Conservation (phyloP, 495 filamentous ascomycete species). For the Hypoxylon rickii region DNA sequence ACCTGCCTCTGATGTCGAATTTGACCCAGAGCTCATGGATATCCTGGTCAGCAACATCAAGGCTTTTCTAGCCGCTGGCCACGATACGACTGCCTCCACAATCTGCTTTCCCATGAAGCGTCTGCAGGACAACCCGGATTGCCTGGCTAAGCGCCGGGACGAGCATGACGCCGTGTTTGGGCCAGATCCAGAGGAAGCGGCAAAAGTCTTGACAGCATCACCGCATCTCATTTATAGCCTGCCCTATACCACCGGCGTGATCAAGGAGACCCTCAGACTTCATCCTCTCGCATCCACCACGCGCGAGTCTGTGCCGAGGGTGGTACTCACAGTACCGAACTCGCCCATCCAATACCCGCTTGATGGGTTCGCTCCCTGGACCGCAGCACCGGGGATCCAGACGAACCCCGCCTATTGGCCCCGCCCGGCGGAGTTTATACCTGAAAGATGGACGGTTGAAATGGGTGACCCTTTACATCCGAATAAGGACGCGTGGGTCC, state of each 20-base stretch:
- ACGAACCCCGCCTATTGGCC: constrained; percentile 25
- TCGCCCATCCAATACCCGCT: neutral
- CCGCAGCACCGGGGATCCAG: neutral
- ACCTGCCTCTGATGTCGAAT: no score
- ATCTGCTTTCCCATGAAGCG: neutral
- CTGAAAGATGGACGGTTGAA: constrained; percentile 43
- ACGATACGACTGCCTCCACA: constrained; percentile 49
- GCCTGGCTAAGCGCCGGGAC: constrained; percentile 38
- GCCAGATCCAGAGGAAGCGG: constrained; percentile 1
- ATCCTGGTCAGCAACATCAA: constrained; percentile 19
- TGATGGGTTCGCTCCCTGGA: neutral
- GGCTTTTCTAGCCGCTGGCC: constrained; percentile 46
- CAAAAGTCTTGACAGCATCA: constrained; percentile 2
- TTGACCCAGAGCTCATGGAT: neutral
- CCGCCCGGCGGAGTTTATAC: constrained; percentile 38
- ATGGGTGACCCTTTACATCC: constrained; percentile 25
- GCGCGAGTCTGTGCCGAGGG: constrained; percentile 28
- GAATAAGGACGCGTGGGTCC: constrained; percentile 42
- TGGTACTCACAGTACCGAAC: neutral
- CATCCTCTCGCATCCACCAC: constrained; percentile 38
- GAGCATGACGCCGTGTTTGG: constrained; percentile 48
- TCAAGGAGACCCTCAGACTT: constrained; percentile 52
- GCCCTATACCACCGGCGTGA: constrained; percentile 47
- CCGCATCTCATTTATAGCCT: constrained; percentile 39
- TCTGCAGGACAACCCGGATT: neutral